phyloP scores from a whole-genome alignment of 768 basidiomycete genomes.

The Boletus huronensis region DNA sequence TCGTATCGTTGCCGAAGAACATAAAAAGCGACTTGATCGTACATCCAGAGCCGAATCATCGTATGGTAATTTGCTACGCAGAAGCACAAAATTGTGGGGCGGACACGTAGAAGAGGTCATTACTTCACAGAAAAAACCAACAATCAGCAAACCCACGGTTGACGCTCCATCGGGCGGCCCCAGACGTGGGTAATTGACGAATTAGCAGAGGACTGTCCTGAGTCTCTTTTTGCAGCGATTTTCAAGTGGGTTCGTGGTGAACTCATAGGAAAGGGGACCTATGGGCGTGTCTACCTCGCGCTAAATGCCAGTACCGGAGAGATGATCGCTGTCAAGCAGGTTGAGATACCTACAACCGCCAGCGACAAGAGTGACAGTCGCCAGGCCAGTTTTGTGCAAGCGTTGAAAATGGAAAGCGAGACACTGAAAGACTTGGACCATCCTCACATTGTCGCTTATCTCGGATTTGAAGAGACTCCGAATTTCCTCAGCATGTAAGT shows the following conservation, averaged over 20 bases:
- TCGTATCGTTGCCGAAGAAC: constrained; percentile 84
- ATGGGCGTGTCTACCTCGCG: constrained; percentile 93
- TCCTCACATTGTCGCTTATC: constrained; percentile 95
- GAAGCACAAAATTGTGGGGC: constrained; percentile 96
- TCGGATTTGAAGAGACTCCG: constrained; percentile 90
- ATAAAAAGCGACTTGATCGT: constrained; percentile 73
- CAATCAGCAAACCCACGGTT: constrained; percentile 40
- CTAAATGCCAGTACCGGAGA: constrained; percentile 95
- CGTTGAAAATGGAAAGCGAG: constrained; percentile 92
- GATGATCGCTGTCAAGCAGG: constrained; percentile 99
- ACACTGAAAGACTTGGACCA: constrained; percentile 96
- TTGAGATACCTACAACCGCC: constrained; percentile 87
- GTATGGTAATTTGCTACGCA: constrained; percentile 54
- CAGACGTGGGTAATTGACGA: constrained; percentile 52
- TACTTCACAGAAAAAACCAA: constrained; percentile 58
- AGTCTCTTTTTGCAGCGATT: constrained; percentile 50
- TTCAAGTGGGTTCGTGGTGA: constrained; percentile 99
- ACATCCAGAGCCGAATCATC: constrained; percentile 57
- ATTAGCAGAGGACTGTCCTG: constrained; percentile 14
- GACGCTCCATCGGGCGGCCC: constrained; percentile 64
- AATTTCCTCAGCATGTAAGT: constrained; percentile 89
- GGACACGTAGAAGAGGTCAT: constrained; percentile 91
- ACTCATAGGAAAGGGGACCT: constrained; percentile 95
- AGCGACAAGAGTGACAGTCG: constrained; percentile 89
- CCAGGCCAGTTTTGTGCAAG: constrained; percentile 82